Base-by-base conservation (phyloP, 2,329 filamentous ascomycete genomes). In the Fusarium marasasianum region DNA sequence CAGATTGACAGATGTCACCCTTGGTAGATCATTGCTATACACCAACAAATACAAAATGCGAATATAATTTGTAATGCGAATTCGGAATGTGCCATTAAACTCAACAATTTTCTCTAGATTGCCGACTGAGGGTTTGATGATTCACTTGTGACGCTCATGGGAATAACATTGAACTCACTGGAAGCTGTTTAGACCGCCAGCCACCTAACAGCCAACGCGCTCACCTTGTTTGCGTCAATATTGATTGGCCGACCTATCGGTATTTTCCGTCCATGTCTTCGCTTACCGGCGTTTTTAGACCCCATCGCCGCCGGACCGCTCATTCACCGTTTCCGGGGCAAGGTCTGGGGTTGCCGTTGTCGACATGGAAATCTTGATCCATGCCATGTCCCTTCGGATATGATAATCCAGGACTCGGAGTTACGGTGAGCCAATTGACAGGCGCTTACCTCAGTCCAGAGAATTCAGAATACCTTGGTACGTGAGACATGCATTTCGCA, bases 21-120 rank as follows among this genome's bases (percentile, higher is more conserved):
- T 47, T 4, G 7, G 11, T 18, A 35, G 18, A 45, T 33, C 24
- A 47, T 45, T 22, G 8, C 18, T 35, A 29, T 26, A 29, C 35
- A 29, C 24, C 20, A 22, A 29, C 2, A 26, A 9, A 40, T 40
- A 5, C 4, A 12, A 38, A 22, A 2, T 53, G 4, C 6, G 5
- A 6, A 24, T 26, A 20, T 2, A 6, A 20, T 35, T 35, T 35
- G 6, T 15, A 24, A 53, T 35, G 6, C 1, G 4, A 35, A 53
- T 12, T 6, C 9, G 2, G 2, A 15, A 20, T 33, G 17, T 26
- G 1, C 31, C 38, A 22, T 41, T 18, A 17, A 14, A 11, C 2
- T 17, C 3, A 9, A 26, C 24, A 7, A 0, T 10, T 18, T 29
- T 24, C 1, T 18, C 17, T 22, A 12, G 0, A 45, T 37, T 18